Evolutionary conservation across 2,329 filamentous ascomycete genomes (phyloP).

Genomic region (Paramyrothecium sp.): DNA sequence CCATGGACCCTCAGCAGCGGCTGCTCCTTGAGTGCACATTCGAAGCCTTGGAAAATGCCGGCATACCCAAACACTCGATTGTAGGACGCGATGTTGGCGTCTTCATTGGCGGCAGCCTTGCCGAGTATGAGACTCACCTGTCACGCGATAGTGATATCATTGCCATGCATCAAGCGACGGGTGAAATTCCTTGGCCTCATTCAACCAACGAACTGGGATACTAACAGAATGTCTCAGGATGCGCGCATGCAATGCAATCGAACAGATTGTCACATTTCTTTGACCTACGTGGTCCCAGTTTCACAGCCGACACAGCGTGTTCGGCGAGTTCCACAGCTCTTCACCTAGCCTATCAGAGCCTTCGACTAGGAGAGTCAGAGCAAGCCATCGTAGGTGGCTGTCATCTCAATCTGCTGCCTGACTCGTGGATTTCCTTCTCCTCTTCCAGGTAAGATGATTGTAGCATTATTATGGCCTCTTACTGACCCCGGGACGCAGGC

Average conservation of each 20-base stretch:
- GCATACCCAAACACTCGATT: conserved; percentile 2
- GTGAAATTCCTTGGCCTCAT: not conserved
- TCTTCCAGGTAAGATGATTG: not conserved
- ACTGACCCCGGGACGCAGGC: conserved; percentile 7
- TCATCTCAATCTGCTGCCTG: conserved; percentile 13
- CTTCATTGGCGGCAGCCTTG: not conserved
- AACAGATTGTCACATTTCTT: conserved; percentile 29
- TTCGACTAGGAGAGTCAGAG: conserved; percentile 17
- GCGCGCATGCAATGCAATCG: not conserved
- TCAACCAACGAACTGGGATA: not conserved
- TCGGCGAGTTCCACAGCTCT: conserved; percentile 23
- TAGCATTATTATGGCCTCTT: too few relatives aligned
- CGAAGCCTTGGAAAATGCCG: conserved; percentile 20
- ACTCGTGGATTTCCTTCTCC: conserved; percentile 10
- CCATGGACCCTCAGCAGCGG: conserved; percentile 27
- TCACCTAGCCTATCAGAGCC: conserved; percentile 22
- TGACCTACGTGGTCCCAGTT: conserved; percentile 27
- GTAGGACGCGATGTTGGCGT: not conserved
- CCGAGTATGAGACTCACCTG: not conserved
- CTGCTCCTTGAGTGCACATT: conserved; percentile 22
- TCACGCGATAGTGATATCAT: not conserved
- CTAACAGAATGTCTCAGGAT: not conserved
- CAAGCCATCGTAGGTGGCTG: conserved; percentile 15
- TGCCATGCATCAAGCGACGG: not conserved
- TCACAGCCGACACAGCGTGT: conserved; percentile 30